These are phyloP conservation scores for Lactarius akahatsu DNA, from an alignment of 768 basidiomycete species.

Conservation along the genomic window DNA sequence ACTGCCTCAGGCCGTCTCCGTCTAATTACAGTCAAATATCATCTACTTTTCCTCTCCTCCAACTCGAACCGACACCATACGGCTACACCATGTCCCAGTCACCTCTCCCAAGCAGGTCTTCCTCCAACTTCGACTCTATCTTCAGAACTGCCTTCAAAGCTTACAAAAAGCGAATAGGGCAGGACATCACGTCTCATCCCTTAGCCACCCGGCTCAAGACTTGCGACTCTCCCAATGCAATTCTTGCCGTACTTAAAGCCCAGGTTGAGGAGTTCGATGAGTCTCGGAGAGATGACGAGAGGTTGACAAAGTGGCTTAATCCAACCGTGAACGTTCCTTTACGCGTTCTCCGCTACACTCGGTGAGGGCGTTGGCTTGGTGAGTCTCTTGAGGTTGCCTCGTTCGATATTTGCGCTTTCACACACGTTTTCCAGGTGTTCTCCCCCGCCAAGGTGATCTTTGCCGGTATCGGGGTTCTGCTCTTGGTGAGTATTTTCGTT, in stretches of 20 bases:
- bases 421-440: neutral
- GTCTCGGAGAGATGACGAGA: neutral
- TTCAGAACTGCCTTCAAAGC: neutral
- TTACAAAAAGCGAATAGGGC: neutral
- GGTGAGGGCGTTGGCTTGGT: neutral
- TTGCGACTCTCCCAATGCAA: neutral
- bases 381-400: neutral
- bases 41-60: neutral
- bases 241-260: neutral
- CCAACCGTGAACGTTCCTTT: neutral
- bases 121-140: neutral
- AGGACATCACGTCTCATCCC: neutral
- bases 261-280: neutral
- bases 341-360: neutral
- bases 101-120: neutral
- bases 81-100: neutral
- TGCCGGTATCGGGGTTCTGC: neutral
- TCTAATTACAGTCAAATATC: too few relatives aligned
- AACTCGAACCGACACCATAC: too few relatives aligned
- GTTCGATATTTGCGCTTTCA: neutral
- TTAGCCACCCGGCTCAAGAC: neutral
- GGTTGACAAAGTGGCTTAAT: conserved; percentile 4
- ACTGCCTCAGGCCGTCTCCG: too few relatives aligned
- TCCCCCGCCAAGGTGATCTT: neutral
- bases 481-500: neutral